A percentile compares a stretch with the other conserved stretches of the same genome.
These are phyloP conservation scores for Rhodotorula taiwanensis DNA, from an alignment of 768 basidiomycete genomes.

Conservation along the genomic window DNA sequence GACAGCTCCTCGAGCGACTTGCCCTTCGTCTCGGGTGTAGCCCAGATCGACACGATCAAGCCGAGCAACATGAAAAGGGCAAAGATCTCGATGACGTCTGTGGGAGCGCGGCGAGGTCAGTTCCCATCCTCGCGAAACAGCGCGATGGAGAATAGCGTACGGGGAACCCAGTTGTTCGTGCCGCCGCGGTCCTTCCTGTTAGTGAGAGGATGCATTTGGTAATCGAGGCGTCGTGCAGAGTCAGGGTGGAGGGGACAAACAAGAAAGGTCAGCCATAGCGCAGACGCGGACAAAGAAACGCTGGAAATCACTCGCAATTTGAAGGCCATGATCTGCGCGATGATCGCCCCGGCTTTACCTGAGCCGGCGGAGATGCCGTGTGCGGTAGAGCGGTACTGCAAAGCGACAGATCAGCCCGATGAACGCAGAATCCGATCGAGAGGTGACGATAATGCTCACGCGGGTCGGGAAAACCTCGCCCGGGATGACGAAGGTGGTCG, in stretches of 20 bases:
- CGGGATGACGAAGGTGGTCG: constrained; percentile 73
- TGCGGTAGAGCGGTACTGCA: constrained; percentile 59
- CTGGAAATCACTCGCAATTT: too few relatives aligned
- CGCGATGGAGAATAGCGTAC: too few relatives aligned
- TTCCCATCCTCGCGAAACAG: too few relatives aligned
- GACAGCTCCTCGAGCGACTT: constrained; percentile 42
- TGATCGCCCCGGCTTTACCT: constrained; percentile 72
- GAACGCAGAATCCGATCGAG: too few relatives aligned
- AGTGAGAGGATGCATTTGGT: too few relatives aligned
- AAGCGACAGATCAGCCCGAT: too few relatives aligned
- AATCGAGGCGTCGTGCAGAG: too few relatives aligned
- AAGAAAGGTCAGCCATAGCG: too few relatives aligned
- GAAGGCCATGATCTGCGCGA: constrained; percentile 40
- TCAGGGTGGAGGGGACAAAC: too few relatives aligned
- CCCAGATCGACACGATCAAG: constrained; percentile 63
- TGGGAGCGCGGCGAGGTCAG: neutral
- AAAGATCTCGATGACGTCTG: constrained; percentile 60
- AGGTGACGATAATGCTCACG: too few relatives aligned
- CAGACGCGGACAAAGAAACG: too few relatives aligned
- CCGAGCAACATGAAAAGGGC: constrained; percentile 81
- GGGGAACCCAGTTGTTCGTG: constrained; percentile 42
- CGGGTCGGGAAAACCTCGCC: constrained; percentile 74
- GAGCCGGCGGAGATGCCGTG: constrained; percentile 67
- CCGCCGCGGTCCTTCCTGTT: constrained; percentile 65
- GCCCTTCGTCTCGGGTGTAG: constrained; percentile 68